These are phyloP conservation scores for Centella asiatica DNA, from an alignment of 129 eudicot genomes.

Conservation along the genomic window DNA sequence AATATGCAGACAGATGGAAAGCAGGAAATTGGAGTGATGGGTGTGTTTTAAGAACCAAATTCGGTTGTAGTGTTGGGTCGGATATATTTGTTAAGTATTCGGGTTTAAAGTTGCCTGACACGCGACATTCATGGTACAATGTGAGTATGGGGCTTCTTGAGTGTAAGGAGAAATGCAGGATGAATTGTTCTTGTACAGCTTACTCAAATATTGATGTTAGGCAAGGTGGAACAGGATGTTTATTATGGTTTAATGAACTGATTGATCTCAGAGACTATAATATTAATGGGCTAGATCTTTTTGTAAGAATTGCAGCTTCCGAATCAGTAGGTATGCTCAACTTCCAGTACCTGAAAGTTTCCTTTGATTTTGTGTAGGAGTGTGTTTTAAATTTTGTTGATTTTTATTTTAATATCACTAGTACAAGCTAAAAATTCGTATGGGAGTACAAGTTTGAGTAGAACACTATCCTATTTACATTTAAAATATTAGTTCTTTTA, in stretches of 20 bases:
- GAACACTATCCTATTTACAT: too few species aligned
- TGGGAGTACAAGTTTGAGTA: too few species aligned
- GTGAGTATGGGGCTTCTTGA: constrained; percentile 13
- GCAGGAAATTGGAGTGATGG: neutral
- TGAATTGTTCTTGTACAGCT: constrained; percentile 24
- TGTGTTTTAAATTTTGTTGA: too few species aligned
- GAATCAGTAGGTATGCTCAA: constrained; percentile 1
- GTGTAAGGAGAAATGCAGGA: constrained; percentile 19
- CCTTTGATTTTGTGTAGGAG: neutral
- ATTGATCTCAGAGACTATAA: constrained; percentile 16
- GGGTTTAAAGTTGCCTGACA: constrained; percentile 28
- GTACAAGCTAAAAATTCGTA: too few species aligned
- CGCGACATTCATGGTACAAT: constrained; percentile 20
- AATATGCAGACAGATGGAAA: neutral
- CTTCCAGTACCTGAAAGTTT: neutral
- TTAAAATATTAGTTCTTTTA: too few species aligned
- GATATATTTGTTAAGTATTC: constrained; percentile 14
- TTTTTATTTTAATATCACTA: too few species aligned
- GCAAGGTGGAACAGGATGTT: constrained; percentile 23
- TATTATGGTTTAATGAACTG: constrained; percentile 28
- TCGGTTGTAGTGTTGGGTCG: neutral
- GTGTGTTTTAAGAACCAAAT: neutral
- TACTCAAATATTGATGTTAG: constrained; percentile 27
- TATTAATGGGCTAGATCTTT: constrained; percentile 30
- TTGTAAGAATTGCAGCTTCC: constrained; percentile 20